Evolutionary conservation across 176 grass and related monocot species (phyloP), one percentile per base, ranked within the genome.

Genomic region (Cenchrus fungigraminus): DNA sequence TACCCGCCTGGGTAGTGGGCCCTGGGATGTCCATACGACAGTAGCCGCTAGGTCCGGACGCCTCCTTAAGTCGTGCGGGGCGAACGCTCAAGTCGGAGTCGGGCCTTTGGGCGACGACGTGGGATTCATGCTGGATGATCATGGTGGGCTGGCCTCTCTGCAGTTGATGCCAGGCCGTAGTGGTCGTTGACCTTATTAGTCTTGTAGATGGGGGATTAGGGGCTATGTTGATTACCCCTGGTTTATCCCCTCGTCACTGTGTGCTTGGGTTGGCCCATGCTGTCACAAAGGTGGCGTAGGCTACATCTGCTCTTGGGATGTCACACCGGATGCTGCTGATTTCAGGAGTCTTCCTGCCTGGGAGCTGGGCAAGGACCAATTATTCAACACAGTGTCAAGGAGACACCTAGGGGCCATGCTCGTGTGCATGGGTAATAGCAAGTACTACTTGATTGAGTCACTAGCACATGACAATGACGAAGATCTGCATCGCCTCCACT

Each of bases 221-320:
- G 31, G 31, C 31, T 32, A 32, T 32, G 31, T 32, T 32, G 31
- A 32, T 32, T 32, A 32, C 31, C 31, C 31, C 31, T 32, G 31
- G 31, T 32, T 32, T 32, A 32, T 32, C 31, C 31, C 31, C 31
- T 32, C 31, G 31, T 32, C 31, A 25, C 65, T 81, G 32, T 64
- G 68, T 9, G 70, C 70, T 16, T 83, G 81, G 70, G 70, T 83
- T 0, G 70, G 81, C 2, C 81, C 74, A 6, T 83, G 81, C 57
- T 5, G 45, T 1, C 68, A 49, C 0, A 1, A 37, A 3, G 56
- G 54, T 10, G 16, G 43, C 25, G 12, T 22, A 5, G 69, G 69
- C 0, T 19, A 13, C 72, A 8, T 83, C 70, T 53, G 57, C 81
- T 74, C 45, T 3, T 65, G 29, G 2, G 81, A 83, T 2, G 69